Conservation (phyloP, 2,329 filamentous ascomycete species). For the Lecanicillium sp. region DNA sequence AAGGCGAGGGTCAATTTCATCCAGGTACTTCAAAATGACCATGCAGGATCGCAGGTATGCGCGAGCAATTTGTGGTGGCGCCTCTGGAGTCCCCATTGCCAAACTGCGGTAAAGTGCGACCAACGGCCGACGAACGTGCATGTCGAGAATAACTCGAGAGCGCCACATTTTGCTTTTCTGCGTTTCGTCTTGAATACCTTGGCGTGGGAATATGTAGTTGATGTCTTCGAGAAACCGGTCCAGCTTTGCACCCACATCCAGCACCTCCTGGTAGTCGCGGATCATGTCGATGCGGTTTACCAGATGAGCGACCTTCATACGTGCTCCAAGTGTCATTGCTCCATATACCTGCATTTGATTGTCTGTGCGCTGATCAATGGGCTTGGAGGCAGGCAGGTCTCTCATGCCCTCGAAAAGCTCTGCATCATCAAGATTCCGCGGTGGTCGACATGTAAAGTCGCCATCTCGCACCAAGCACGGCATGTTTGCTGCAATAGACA, state of each 20-base stretch:
- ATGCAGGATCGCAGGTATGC: slow-evolving; percentile 47
- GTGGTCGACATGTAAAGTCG: slow-evolving; percentile 45
- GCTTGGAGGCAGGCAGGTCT: slow-evolving; percentile 38
- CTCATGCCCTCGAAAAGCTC: slow-evolving; percentile 41
- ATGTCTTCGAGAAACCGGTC: slow-evolving; percentile 48
- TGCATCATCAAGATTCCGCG: slow-evolving; percentile 44
- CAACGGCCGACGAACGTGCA: slow-evolving; percentile 45
- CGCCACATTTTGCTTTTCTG: slow-evolving; percentile 45
- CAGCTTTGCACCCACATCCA: slow-evolving; percentile 45
- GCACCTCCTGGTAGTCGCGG: slow-evolving; percentile 44
- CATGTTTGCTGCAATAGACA: slow-evolving; percentile 44
- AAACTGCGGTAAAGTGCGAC: slow-evolving; percentile 48
- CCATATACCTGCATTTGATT: slow-evolving; percentile 48
- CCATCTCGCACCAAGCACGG: slow-evolving; percentile 43
- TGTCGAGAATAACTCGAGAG: slow-evolving; percentile 42
- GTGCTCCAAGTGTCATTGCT: slow-evolving; percentile 39
- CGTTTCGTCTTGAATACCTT: slow-evolving; percentile 31
- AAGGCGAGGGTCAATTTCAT: slow-evolving; percentile 42
- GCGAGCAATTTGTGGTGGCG: slow-evolving; percentile 42
- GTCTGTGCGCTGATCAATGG: slow-evolving; percentile 45
- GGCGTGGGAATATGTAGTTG: slow-evolving; percentile 42
- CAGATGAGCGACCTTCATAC: slow-evolving; percentile 42
- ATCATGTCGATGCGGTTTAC: slow-evolving; percentile 44
- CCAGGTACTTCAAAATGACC: slow-evolving; percentile 46
- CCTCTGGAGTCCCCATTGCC: slow-evolving; percentile 41